Evolutionary conservation across 1,284 basidiomycete species (phyloP), one percentile per base, ranked within the genome.

Genomic region (Ustilago sp.): DNA sequence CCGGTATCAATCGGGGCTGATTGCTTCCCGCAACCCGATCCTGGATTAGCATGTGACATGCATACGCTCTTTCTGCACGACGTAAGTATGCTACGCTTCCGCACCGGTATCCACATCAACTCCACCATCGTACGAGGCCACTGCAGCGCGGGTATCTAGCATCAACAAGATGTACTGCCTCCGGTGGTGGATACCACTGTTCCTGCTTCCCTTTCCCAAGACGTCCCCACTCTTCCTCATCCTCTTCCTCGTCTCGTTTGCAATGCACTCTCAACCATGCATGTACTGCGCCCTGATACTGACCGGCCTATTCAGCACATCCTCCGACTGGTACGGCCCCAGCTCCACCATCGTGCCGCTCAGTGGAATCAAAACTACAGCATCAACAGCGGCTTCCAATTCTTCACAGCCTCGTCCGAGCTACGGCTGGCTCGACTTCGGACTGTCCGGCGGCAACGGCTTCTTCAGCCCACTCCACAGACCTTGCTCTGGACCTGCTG

Each of bases 121-220:
- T 23, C 19, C 59, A 57, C 17, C 66, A 43, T 47, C 41, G 15
- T 34, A 19, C 35, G n/a, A 41, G n/a, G 4, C 19, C 48, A 15
- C 34, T 2, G 15, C 36, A 56, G 23, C 54, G 3, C 13, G 11
- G 4, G 34, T 32, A n/a, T 19, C 17, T 11, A 32, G 7, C 41
- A n/a, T 8, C 19, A 15, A 7, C 51, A 62, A 54, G 15, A 82
- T 82, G 80, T 82, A 80, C 62, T 82, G 80, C 59, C 59, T 82
- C 11, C 80, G 82, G 43, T 83, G 80, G 82, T 83, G 82, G 82
- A 77, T 83, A 17, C 80, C 80, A 4, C 66, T 83, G 17, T 83
- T 83, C 55, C 60, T 83, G 8, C 63, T 83, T 47, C 80, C 80
- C 19, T 78, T 82, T 36, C 82, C 82, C n/a, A 75, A 76, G 50